These are phyloP conservation scores for Pseudofabraea citricarpa DNA, from an alignment of 2,329 filamentous ascomycete genomes.

Conservation along the genomic window DNA sequence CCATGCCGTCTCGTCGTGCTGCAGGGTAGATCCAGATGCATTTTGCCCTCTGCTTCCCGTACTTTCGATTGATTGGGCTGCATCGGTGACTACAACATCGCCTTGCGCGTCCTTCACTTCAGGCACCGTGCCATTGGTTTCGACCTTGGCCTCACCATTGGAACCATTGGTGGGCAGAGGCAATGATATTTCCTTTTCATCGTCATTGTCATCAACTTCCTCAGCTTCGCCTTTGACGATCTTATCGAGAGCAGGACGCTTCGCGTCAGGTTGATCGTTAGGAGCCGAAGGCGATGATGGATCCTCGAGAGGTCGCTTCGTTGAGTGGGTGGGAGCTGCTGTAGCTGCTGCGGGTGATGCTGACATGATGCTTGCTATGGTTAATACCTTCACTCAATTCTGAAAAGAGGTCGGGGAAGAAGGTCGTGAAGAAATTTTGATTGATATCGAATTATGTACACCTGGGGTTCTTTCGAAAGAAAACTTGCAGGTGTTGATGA, in stretches of 20 bases:
- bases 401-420: conserved; percentile 37
- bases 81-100: conserved; percentile 65
- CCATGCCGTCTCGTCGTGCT: conserved; percentile 90
- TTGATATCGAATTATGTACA: conserved; percentile 64
- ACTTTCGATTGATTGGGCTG: conserved; percentile 48
- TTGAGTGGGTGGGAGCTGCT: conserved; percentile 58
- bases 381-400: conserved; percentile 33
- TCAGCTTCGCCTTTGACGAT: conserved; percentile 62
- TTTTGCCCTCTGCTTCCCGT: conserved; percentile 30
- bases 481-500: conserved; percentile 78
- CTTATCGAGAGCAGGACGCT: conserved; percentile 94
- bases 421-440: conserved; percentile 48
- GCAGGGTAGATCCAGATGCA: conserved; percentile 38
- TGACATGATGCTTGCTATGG: conserved; percentile 60
- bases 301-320: conserved; percentile 94
- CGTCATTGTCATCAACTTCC: conserved; percentile 30
- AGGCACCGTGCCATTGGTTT: conserved; percentile 42
- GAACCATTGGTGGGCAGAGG: conserved; percentile 14
- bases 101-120: conserved; percentile 55
- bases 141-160: conserved; percentile 34
- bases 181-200: conserved; percentile 11
- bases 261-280: conserved; percentile 92
- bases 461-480: conserved; percentile 81
- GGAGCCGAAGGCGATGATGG: conserved; percentile 89
- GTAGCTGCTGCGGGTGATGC: conserved; percentile 57